Evolutionary conservation across 345 rosid genomes (phyloP), one percentile per base, ranked within the genome.

Genomic region (Cardamine resedifolia): DNA sequence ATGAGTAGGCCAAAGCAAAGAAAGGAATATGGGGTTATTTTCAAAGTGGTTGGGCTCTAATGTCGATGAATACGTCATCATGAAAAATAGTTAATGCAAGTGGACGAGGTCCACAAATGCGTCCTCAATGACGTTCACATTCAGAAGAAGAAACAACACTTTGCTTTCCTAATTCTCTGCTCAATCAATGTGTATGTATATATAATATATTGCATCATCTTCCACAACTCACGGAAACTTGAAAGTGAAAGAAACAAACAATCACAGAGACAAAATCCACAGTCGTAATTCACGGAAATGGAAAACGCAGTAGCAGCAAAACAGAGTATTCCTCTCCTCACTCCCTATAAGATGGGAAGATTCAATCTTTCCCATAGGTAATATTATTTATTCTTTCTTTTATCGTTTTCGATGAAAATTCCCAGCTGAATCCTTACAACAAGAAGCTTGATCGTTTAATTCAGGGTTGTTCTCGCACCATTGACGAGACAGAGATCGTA

Each of bases 381-480:
- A 28, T 20, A 9, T 43, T 7, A 3, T 0, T 57, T 33, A 23
- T 41, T 23, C 50, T 2, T 24, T 5, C 2, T 0, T 26, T 4
- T 43, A 14, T 10, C 19, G 1, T 50, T 2, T 21, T 5, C 15
- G n/a, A 30, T 57, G 24, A n/a, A 57, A 3, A n/a, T 19, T 64
- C 68, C 15, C 19, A 47, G 33, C 57, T 69, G 19, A 52, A 15
- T 48, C 14, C n/a, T n/a, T n/a, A n/a, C n/a, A n/a, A n/a, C n/a
- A n/a, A n/a, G n/a, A 64, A 57, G 36, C 71, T 56, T 73, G 48
- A 52, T 62, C 31, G 0, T 16, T 56, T 4, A 3, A 20, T 9
- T 59, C 34, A 85, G 90, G 76, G 77, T 84, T 70, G 85, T 86
- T 62, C 71, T 87, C 18, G 90, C 90, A 28, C 88, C 96, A 5